Base-by-base conservation (phyloP, 768 basidiomycete genomes). In the Lactarius sp. region DNA sequence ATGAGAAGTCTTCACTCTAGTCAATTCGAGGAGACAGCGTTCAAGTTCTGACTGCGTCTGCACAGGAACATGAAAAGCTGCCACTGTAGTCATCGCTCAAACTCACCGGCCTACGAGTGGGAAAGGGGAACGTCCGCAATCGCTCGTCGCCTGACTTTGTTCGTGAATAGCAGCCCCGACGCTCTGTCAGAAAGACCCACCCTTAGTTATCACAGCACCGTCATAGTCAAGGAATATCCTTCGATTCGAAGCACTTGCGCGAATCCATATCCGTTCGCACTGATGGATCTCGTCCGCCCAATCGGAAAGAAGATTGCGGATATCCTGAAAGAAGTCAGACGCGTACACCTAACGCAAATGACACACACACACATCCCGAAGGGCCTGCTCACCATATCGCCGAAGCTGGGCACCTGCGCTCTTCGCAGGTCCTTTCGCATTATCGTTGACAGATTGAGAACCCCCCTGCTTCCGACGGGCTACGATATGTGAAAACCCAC, bases 401-500 rank as follows among this genome's bases (percentile, higher is more conserved):
- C 97, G 88, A 6, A 99, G 81, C 75, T 83, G 83, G 1, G 97
- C 97, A 71, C 97, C 97, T 31, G 94, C 94, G 75, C 94, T 96
- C 70, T 92, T 89, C 0, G 97, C 97, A 61, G 85, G 84, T 1
- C 91, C 92, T 76, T 97, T 98, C 6, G 94, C 82, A 59, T 94
- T 92, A 74, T 99, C 97, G 68, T 98, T 95, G 4, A 87, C 66
- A 2, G 88, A 86, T 75, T 99, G 97, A 1, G 92, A 89, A 0
- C 97, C 97, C 75, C 97, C 97, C 78, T 99, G 97, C 73, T 98
- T 98, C 68, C 92, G 81, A 67, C 97, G 92, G 37, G 97, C 96
- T 98, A 62, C 20, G 27, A 41, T 22, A 54, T 13, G 8, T 63
- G 33, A 53, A 12, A 49, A 20, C 33, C 33, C 31, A 34, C 27